Percentiles rank a stretch among this genome's conserved stretches.
phyloP scores from a whole-genome alignment of 2,329 filamentous ascomycete species.

The Lasiodiplodia citricola region DNA sequence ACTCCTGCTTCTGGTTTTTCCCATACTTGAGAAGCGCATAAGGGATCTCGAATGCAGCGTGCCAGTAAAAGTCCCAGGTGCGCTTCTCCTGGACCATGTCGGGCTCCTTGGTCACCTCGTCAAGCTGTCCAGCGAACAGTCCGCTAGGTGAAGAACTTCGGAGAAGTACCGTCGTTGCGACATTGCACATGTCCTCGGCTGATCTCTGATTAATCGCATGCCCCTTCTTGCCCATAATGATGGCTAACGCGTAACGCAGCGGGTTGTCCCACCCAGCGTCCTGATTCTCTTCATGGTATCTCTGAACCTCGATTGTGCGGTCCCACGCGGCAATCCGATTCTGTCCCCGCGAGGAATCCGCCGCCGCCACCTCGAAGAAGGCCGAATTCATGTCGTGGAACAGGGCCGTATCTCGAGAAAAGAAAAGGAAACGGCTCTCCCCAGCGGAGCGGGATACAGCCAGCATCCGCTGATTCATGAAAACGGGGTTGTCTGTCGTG shows the following conservation, averaged over 20 bases:
- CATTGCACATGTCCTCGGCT: not conserved
- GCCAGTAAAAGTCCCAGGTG: conserved; percentile 18
- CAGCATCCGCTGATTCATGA: conserved; percentile 25
- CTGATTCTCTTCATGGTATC: conserved; percentile 8
- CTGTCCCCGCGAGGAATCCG: not conserved
- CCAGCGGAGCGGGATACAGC: conserved; percentile 18
- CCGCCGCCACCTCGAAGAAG: not conserved
- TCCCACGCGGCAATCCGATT: not conserved
- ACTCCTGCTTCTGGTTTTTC: not conserved
- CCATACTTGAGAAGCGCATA: conserved; percentile 22
- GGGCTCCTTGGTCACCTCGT: conserved; percentile 11
- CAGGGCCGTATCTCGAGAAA: conserved; percentile 26
- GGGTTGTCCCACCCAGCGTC: conserved; percentile 20
- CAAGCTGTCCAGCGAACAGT: conserved; percentile 1
- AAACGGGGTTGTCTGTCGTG: conserved; percentile 3
- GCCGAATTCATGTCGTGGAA: conserved; percentile 10
- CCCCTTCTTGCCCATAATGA: not conserved
- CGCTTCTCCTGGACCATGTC: conserved; percentile 7
- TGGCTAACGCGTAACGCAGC: conserved; percentile 13
- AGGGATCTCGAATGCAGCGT: conserved; percentile 25
- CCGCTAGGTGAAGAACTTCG: not conserved
- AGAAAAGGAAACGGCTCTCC: conserved; percentile 27
- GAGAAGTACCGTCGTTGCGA: not conserved
- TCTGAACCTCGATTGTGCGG: conserved; percentile 9
- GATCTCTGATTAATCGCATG: not conserved